Evolutionary conservation across 2,329 filamentous ascomycete species (phyloP).

Genomic region (Sarocladium kiliense): DNA sequence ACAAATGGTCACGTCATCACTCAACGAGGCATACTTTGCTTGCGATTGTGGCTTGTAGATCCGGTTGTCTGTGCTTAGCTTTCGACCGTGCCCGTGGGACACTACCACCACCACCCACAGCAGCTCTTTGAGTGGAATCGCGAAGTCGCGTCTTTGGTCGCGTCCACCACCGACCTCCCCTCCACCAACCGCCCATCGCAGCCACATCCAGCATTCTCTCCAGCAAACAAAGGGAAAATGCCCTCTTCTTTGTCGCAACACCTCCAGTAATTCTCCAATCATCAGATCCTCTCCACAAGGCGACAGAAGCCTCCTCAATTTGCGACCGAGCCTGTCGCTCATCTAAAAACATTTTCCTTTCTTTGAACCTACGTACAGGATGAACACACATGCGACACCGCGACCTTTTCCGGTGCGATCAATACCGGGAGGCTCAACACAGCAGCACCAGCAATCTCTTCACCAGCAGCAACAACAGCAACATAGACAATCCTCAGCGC

Average conservation of each 20-base stretch:
- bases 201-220: conserved; percentile 1
- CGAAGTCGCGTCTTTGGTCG: conserved; percentile 3
- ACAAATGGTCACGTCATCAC: background rate
- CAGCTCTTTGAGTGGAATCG: conserved; percentile 7
- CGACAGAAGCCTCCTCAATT: too few relatives aligned
- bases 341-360: too few relatives aligned
- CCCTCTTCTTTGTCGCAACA: background rate
- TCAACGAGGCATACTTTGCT: background rate
- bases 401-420: conserved; percentile 30
- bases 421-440: conserved; percentile 24
- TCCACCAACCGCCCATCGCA: background rate
- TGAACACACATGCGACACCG: conserved; percentile 34
- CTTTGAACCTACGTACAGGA: conserved; percentile 11
- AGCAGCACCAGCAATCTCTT: conserved; percentile 23
- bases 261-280: background rate
- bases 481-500: conserved; percentile 12
- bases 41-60: too few relatives aligned
- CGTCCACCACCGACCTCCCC: conserved; percentile 5
- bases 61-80: too few relatives aligned
- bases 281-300: background rate
- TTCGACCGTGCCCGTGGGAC: too few relatives aligned
- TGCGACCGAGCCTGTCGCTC: too few relatives aligned
- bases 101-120: background rate
- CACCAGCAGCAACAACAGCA: conserved; percentile 20
- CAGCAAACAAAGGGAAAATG: background rate